A percentile compares a stretch with the other conserved stretches of the same genome.
These are phyloP conservation scores for Dovyalis caffra DNA, from an alignment of 345 rosid species.

Conservation along the genomic window DNA sequence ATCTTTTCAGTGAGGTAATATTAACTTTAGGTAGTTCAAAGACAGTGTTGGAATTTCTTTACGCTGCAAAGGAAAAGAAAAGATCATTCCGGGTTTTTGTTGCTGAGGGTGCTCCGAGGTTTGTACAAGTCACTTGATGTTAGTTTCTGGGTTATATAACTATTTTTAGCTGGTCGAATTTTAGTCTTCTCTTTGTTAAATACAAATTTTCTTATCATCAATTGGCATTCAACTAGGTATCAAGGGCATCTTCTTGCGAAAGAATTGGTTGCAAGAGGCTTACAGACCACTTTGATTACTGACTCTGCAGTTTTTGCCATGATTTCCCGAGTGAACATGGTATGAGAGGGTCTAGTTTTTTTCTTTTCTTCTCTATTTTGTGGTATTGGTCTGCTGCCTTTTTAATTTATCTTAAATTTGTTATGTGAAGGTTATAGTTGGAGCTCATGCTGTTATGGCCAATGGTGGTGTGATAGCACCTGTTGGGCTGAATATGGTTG, in stretches of 20 bases:
- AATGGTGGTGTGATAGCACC: conserved; percentile 98
- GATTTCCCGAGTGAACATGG: conserved; percentile 97
- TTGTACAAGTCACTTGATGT: conserved; percentile 21
- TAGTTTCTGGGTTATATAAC: conserved; percentile 5
- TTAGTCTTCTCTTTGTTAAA: conserved; percentile 1
- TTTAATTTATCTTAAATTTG: conserved; percentile 21
- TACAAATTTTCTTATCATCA: not conserved
- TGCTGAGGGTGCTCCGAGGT: conserved; percentile 99
- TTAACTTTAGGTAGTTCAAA: conserved; percentile 95
- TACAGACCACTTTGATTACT: conserved; percentile 88
- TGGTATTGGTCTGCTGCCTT: conserved; percentile 5
- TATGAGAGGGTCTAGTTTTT: conserved; percentile 17
- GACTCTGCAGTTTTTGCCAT: conserved; percentile 99
- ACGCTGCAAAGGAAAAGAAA: conserved; percentile 96
- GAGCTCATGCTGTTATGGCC: conserved; percentile 99
- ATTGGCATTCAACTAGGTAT: conserved; percentile 50
- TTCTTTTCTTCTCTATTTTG: not conserved
- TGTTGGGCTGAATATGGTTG: conserved; percentile 97
- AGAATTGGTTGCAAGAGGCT: conserved; percentile 87
- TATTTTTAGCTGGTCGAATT: conserved; percentile 2
- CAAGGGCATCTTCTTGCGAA: conserved; percentile 93
- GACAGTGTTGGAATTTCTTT: conserved; percentile 90
- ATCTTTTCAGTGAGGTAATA: conserved; percentile 83
- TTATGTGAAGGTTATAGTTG: conserved; percentile 76
- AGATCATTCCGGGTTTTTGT: conserved; percentile 94